These are phyloP conservation scores for Vitrella brassicaformis DNA, from an alignment of 73 alveolate species.

Conservation along the genomic window DNA sequence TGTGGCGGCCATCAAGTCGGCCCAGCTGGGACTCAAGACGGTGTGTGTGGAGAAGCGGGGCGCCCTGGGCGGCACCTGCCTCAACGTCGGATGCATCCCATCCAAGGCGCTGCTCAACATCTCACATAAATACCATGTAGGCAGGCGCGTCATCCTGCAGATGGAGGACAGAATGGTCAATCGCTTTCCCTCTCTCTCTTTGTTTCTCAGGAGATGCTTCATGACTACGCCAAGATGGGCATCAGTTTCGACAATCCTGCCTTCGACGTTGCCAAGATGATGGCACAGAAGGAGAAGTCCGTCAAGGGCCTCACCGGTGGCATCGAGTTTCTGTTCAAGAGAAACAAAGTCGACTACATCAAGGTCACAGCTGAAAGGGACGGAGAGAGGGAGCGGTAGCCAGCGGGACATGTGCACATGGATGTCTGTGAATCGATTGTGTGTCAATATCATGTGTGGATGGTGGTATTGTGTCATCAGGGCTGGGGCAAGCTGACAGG, in stretches of 20 bases:
- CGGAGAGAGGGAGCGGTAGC: slow-evolving; percentile 68
- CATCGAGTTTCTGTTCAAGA: slow-evolving; percentile 70
- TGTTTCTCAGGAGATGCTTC: slow-evolving; percentile 14
- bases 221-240: slow-evolving; percentile 66
- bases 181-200: neutral
- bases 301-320: slow-evolving; percentile 78
- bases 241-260: slow-evolving; percentile 42
- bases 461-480: too few species aligned
- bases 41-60: slow-evolving; percentile 91
- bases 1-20: slow-evolving; percentile 92
- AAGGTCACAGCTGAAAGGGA: too few species aligned
- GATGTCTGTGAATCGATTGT: too few species aligned
- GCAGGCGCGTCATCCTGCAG: neutral
- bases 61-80: slow-evolving; percentile 91
- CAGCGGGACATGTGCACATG: slow-evolving; percentile 45
- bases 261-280: slow-evolving; percentile 51
- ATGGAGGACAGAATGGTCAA: neutral
- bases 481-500: slow-evolving; percentile 49
- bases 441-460: too few species aligned
- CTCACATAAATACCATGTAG: slow-evolving; percentile 61
- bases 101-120: slow-evolving; percentile 77
- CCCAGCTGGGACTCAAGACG: slow-evolving; percentile 81
- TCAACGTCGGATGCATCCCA: slow-evolving; percentile 85
- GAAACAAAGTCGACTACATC: slow-evolving; percentile 69
- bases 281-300: slow-evolving; percentile 54